These are phyloP conservation scores for Talaromyces adpressus DNA, from an alignment of 495 filamentous ascomycete species.

Conservation along the genomic window DNA sequence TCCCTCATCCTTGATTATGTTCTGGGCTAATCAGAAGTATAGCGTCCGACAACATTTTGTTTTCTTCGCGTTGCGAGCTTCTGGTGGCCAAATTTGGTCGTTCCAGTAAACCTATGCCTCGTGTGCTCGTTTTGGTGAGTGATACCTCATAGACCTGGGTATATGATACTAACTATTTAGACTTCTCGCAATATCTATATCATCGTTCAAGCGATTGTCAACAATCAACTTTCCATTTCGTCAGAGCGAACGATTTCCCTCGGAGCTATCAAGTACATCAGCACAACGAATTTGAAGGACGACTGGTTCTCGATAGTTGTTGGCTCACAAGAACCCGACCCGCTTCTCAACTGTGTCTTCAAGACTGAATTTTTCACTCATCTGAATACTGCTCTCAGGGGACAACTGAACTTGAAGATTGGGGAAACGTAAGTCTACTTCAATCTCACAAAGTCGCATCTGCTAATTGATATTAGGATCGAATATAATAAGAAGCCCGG, in stretches of 20 bases:
- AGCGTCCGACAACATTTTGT: slow-evolving; percentile 66
- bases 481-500: slow-evolving; percentile 98
- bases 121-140: slow-evolving; percentile 70
- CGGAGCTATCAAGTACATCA: slow-evolving; percentile 79
- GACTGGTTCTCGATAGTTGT: slow-evolving; percentile 95
- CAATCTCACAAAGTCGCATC: background rate
- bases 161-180: slow-evolving; percentile 16
- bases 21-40: slow-evolving; percentile 15
- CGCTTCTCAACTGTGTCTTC: slow-evolving; percentile 83
- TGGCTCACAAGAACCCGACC: slow-evolving; percentile 87
- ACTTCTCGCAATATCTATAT: slow-evolving; percentile 83
- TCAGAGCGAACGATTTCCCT: slow-evolving; percentile 76
- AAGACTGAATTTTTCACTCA: slow-evolving; percentile 98
- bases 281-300: slow-evolving; percentile 72
- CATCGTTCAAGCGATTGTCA: slow-evolving; percentile 73
- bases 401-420: slow-evolving; percentile 75
- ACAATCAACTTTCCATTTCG: slow-evolving; percentile 71
- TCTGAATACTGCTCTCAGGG: slow-evolving; percentile 65
- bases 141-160: background rate
- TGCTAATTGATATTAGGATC: slow-evolving; percentile 47
- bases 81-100: slow-evolving; percentile 91
- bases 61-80: slow-evolving; percentile 85
- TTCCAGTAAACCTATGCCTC: slow-evolving; percentile 84
- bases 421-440: slow-evolving; percentile 48
- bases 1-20: background rate